These are phyloP conservation scores for Hyphopichia buzzinii DNA, from an alignment of 1,139 yeast species.

Conservation along the genomic window DNA sequence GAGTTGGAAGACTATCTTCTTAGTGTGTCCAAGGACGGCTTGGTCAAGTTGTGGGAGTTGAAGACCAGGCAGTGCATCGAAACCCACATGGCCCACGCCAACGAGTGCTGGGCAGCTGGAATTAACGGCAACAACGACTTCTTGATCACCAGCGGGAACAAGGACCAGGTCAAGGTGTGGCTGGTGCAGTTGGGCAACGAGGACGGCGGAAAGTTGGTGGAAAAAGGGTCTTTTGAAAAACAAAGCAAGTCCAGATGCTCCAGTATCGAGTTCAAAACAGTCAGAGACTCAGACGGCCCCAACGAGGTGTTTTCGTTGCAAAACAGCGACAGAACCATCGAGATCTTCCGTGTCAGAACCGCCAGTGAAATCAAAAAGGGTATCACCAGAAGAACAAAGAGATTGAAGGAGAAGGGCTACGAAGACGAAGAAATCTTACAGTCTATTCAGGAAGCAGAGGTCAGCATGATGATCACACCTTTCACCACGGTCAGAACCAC, in stretches of 20 bases:
- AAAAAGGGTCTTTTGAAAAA: constrained; percentile 69
- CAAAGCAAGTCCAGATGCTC: constrained; percentile 76
- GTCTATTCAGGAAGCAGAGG: constrained; percentile 53
- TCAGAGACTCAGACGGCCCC: constrained; percentile 19
- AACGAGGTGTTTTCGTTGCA: constrained; percentile 62
- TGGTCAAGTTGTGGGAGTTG: constrained; percentile 90
- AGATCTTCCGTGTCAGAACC: constrained; percentile 73
- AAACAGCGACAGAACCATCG: constrained; percentile 79
- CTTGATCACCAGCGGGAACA: constrained; percentile 71
- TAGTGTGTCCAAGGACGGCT: constrained; percentile 84
- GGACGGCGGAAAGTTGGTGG: constrained; percentile 54
- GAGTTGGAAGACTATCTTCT: constrained; percentile 68
- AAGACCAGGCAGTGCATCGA: constrained; percentile 88
- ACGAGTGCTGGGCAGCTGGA: constrained; percentile 88
- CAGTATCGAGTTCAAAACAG: constrained; percentile 51
- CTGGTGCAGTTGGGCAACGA: constrained; percentile 51
- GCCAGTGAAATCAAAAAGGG: constrained; percentile 82
- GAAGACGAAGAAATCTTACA: constrained; percentile 60
- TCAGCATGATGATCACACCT: constrained; percentile 60
- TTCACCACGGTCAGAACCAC: constrained; percentile 58
- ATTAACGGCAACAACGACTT: constrained; percentile 37
- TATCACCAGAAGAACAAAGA: constrained; percentile 71
- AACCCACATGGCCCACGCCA: constrained; percentile 90
- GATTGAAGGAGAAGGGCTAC: constrained; percentile 68
- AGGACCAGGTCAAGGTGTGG: constrained; percentile 86